Conservation (phyloP, 2,329 filamentous ascomycete genomes). For the Pestalotiopsis sp. region DNA sequence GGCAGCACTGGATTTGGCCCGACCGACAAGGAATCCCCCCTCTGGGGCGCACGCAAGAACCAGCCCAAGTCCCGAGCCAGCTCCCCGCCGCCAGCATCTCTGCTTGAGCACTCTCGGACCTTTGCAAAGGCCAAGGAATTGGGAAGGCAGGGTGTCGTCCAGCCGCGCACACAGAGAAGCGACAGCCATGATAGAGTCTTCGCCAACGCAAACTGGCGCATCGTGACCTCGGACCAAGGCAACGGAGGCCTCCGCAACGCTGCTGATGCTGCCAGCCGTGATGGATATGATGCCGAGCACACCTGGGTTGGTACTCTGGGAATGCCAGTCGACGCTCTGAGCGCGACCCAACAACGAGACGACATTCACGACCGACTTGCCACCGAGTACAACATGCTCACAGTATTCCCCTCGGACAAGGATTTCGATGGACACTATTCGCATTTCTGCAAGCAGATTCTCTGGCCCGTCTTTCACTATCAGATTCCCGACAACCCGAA, state of each 20-base stretch:
- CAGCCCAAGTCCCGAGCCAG: conserved; percentile 79
- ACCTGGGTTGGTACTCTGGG: conserved; percentile 93
- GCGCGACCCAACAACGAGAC: conserved; percentile 72
- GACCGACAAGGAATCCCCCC: conserved; percentile 73
- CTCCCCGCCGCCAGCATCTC: conserved; percentile 73
- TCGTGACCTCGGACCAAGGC: conserved; percentile 85
- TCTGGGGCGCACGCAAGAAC: conserved; percentile 75
- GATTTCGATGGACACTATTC: conserved; percentile 94
- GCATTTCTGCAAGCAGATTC: conserved; percentile 96
- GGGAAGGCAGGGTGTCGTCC: conserved; percentile 58
- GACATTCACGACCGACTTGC: conserved; percentile 83
- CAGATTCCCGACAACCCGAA: conserved; percentile 97
- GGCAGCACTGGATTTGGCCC: conserved; percentile 54
- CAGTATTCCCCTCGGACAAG: conserved; percentile 85
- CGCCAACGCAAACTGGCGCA: conserved; percentile 77
- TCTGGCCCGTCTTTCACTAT: conserved; percentile 98
- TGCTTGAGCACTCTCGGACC: conserved; percentile 68
- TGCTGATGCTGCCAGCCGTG: conserved; percentile 74
- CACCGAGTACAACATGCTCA: conserved; percentile 79
- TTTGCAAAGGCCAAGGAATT: conserved; percentile 60
- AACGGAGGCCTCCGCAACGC: conserved; percentile 93
- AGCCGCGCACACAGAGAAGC: conserved; percentile 57
- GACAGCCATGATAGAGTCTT: conserved; percentile 72
- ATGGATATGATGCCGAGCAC: conserved; percentile 71
- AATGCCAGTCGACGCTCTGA: conserved; percentile 88